These are phyloP conservation scores for Daldinia eschscholtzii DNA, from an alignment of 2,329 filamentous ascomycete genomes.

Conservation along the genomic window DNA sequence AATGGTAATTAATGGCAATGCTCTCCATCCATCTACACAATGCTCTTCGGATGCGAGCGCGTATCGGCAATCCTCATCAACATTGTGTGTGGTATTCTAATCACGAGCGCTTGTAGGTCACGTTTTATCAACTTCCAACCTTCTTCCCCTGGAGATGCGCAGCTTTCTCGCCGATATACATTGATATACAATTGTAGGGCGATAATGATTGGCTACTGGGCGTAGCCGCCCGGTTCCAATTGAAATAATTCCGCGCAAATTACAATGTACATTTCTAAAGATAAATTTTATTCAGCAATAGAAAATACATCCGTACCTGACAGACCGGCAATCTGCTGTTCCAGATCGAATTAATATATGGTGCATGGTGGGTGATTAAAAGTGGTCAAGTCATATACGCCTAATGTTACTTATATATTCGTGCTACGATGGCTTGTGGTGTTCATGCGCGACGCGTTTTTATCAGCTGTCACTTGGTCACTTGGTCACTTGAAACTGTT, in stretches of 20 bases:
- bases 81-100: not conserved
- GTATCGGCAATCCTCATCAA: not conserved
- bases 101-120: not conserved
- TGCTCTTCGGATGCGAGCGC: not conserved
- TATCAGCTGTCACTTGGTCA: not conserved
- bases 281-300: not conserved
- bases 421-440: constrained; percentile 3
- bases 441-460: constrained; percentile 5
- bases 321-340: constrained; percentile 36
- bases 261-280: constrained; percentile 1
- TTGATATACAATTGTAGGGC: not conserved
- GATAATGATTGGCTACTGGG: not conserved
- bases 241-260: constrained; percentile 28
- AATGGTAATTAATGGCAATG: too few species aligned
- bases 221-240: constrained; percentile 30
- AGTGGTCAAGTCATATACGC: constrained; percentile 7
- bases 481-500: not conserved
- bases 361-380: constrained; percentile 24
- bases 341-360: constrained; percentile 22
- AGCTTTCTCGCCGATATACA: not conserved
- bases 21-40: too few species aligned
- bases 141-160: not conserved
- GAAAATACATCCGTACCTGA: constrained; percentile 26
- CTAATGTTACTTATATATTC: constrained; percentile 6
- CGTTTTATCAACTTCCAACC: not conserved